These are phyloP conservation scores for Penicillium robsamsonii DNA, from an alignment of 495 filamentous ascomycete genomes.

Conservation along the genomic window DNA sequence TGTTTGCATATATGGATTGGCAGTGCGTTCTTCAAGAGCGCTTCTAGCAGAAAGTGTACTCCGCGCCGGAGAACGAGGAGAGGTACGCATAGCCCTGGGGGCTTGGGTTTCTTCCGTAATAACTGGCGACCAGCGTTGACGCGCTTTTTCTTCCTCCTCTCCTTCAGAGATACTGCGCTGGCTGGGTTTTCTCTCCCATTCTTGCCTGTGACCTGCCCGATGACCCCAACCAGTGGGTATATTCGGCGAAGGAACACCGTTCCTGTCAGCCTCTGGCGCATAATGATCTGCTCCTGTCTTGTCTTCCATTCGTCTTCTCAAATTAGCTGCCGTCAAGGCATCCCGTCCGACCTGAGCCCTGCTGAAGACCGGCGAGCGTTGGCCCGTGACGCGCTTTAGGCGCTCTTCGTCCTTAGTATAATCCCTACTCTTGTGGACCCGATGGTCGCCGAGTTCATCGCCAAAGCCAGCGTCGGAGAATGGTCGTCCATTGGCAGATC, in stretches of 20 bases:
- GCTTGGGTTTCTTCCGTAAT: slow-evolving; percentile 15
- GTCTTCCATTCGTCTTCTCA: slow-evolving; percentile 47
- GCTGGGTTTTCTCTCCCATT: slow-evolving; percentile 52
- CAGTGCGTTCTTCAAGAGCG: slow-evolving; percentile 23
- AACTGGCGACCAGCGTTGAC: slow-evolving; percentile 3
- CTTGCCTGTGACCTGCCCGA: slow-evolving; percentile 47
- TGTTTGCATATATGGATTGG: slow-evolving; percentile 12
- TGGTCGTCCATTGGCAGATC: slow-evolving; percentile 14
- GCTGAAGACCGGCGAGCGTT: slow-evolving; percentile 47
- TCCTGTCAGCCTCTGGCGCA: slow-evolving; percentile 17
- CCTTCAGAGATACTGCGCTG: slow-evolving; percentile 27
- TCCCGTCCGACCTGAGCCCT: slow-evolving; percentile 39
- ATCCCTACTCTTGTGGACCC: slow-evolving; percentile 35
- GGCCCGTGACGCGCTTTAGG: slow-evolving; percentile 42
- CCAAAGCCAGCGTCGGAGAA: slow-evolving; percentile 29
- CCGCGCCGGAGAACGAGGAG: slow-evolving; percentile 22
- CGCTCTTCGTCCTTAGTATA: slow-evolving; percentile 46
- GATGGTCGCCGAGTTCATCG: slow-evolving; percentile 32
- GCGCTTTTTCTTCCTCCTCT: slow-evolving; percentile 22
- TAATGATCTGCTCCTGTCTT: slow-evolving; percentile 4
- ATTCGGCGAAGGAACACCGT: slow-evolving; percentile 51
- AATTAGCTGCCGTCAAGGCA: slow-evolving; percentile 44
- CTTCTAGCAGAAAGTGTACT: slow-evolving; percentile 15
- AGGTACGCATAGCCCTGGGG: slow-evolving; percentile 17
- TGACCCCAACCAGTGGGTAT: slow-evolving; percentile 59